Conservation (phyloP, 2,329 filamentous ascomycete genomes). For the Aquanectria penicillioides region DNA sequence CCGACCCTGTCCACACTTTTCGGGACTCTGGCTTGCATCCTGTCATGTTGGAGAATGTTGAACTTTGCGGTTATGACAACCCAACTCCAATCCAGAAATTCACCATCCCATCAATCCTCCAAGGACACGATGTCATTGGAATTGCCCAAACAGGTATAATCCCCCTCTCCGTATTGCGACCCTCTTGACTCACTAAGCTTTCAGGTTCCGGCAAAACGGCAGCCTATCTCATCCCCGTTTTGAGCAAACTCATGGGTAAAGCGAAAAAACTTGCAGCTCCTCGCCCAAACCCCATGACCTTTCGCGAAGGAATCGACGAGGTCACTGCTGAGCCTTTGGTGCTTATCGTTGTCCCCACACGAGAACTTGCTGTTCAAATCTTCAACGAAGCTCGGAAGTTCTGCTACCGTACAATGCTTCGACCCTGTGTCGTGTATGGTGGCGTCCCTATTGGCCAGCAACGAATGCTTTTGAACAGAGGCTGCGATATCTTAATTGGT, state of each 20-base stretch:
- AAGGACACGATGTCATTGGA: slow-evolving; percentile 84
- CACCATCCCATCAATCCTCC: slow-evolving; percentile 80
- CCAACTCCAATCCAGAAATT: slow-evolving; percentile 92
- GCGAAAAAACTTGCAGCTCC: slow-evolving; percentile 85
- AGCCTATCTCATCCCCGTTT: slow-evolving; percentile 87
- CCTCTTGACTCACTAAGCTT: background rate
- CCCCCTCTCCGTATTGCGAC: background rate
- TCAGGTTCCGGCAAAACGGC: slow-evolving; percentile 95
- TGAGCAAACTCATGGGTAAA: slow-evolving; percentile 96
- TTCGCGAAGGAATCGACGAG: slow-evolving; percentile 56
- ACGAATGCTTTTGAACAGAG: slow-evolving; percentile 76
- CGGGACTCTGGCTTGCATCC: slow-evolving; percentile 86
- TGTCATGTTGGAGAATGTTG: slow-evolving; percentile 80
- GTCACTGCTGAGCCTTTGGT: slow-evolving; percentile 88
- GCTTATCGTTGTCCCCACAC: slow-evolving; percentile 84
- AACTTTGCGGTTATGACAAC: slow-evolving; percentile 73
- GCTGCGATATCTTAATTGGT: slow-evolving; percentile 89
- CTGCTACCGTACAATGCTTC: slow-evolving; percentile 94
- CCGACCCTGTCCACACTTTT: slow-evolving; percentile 68
- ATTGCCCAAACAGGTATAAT: slow-evolving; percentile 93
- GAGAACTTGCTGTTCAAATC: slow-evolving; percentile 92
- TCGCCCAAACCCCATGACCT: slow-evolving; percentile 72
- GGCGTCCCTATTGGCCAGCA: slow-evolving; percentile 79
- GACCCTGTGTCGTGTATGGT: slow-evolving; percentile 89
- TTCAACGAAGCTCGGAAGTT: slow-evolving; percentile 94